Conservation (phyloP, 2,329 filamentous ascomycete species). For the Thermoascus crustaceus region DNA sequence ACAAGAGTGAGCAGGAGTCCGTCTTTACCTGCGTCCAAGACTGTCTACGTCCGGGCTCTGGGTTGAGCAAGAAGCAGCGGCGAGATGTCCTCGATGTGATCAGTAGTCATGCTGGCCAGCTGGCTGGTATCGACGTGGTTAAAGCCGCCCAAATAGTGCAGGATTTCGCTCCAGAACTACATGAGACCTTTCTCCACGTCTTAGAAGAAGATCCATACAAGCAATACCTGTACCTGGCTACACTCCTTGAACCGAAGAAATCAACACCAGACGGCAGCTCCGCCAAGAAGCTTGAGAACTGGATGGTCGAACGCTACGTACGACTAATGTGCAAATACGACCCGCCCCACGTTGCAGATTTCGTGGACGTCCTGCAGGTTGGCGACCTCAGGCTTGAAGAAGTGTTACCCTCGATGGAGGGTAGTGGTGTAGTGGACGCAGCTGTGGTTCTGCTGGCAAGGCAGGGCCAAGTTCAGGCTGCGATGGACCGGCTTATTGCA, state of each 20-base stretch:
- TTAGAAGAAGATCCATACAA: conserved; percentile 53
- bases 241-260: conserved; percentile 61
- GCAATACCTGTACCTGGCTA: conserved; percentile 69
- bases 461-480: conserved; percentile 73
- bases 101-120: conserved; percentile 53
- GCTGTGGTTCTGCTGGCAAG: conserved; percentile 84
- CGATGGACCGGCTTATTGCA: conserved; percentile 74
- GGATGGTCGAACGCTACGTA: conserved; percentile 75
- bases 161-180: conserved; percentile 53
- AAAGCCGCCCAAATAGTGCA: conserved; percentile 59
- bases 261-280: conserved; percentile 22
- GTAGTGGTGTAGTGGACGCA: conserved; percentile 82
- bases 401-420: conserved; percentile 79
- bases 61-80: conserved; percentile 60
- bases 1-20: conserved; percentile 63
- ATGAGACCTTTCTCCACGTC: conserved; percentile 57
- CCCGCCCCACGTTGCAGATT: conserved; percentile 73
- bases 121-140: conserved; percentile 60
- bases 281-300: conserved; percentile 37
- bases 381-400: conserved; percentile 71
- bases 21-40: conserved; percentile 74
- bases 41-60: conserved; percentile 58
- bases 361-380: conserved; percentile 66
- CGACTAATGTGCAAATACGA: conserved; percentile 86
- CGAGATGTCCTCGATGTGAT: conserved; percentile 63